Evolutionary conservation across 2,329 filamentous ascomycete genomes (phyloP), one percentile per base, ranked within the genome.

Genomic region (Coniochaeta ligniaria): DNA sequence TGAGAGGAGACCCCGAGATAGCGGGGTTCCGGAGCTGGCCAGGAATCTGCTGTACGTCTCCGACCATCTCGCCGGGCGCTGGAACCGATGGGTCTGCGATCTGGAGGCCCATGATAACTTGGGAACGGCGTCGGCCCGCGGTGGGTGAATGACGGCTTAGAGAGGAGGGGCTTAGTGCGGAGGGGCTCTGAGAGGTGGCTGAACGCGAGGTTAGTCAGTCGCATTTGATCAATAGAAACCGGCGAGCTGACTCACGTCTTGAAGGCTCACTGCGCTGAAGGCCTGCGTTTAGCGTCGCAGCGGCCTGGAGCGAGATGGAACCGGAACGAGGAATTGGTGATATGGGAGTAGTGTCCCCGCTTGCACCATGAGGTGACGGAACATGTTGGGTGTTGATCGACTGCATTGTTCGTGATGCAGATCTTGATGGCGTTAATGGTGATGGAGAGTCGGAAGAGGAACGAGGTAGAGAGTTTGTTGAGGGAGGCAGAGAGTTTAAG

Each of bases 281-380:
- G 58, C 90, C 85, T 31, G 90, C 88, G 71, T 94, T 94, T 73
- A 93, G 83, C 50, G 89, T 87, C 8, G 89, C 90, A 14, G 90
- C 86, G 58, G 89, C 90, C 70, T 90, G 89, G 11, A 95, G 80
- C 16, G 89, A 92, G 63, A 84, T 81, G 45, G 88, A 85, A 36
- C 88, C 83, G 57, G 85, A 85, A 66, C 88, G 81, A 41, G 85
- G 83, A 52, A 86, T 86, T 56, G 83, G 80, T 35, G 84, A 83
- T 5, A 52, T 24, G 24, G 28, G 85, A 82, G 26, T 83, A 84
- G 62, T 59, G 12, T 82, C 78, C 65, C 75, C 72, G 43, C 71
- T 71, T 35, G 24, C 6, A 11, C 47, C 24, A 8, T 70, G 59
- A 60, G 66, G 67, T 56, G 65, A 61, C 54, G 71, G 69, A 62